phyloP scores from a whole-genome alignment of 1,139 yeast genomes.

The Torulaspora pretoriensis region DNA sequence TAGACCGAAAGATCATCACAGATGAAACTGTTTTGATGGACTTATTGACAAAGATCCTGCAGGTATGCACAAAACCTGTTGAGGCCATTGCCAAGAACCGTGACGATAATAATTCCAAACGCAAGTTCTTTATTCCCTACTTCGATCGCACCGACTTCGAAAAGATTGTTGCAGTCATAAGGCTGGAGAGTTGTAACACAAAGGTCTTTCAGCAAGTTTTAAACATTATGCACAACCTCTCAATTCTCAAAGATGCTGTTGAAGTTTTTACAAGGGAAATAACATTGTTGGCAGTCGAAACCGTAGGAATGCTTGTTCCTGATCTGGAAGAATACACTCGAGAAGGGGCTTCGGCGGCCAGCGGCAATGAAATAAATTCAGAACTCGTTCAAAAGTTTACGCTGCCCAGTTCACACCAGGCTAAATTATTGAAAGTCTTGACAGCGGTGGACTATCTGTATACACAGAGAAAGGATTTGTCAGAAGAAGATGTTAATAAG shows the following conservation, averaged over 20 bases:
- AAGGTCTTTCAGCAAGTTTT: constrained; percentile 82
- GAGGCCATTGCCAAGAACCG: constrained; percentile 44
- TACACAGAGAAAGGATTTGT: constrained; percentile 35
- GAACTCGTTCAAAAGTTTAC: constrained; percentile 64
- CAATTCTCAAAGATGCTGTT: constrained; percentile 58
- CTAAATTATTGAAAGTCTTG: constrained; percentile 74
- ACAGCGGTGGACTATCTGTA: constrained; percentile 87
- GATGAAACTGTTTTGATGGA: constrained; percentile 78
- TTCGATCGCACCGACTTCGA: constrained; percentile 63
- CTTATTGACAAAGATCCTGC: constrained; percentile 66
- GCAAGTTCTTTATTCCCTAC: constrained; percentile 54
- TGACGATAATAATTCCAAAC: constrained; percentile 26
- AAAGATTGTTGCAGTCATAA: constrained; percentile 61
- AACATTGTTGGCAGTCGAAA: constrained; percentile 57
- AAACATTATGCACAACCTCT: constrained; percentile 75
- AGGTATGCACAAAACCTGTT: constrained; percentile 72
- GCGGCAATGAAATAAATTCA: constrained; percentile 47
- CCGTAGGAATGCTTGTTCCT: constrained; percentile 54
- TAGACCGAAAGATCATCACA: constrained; percentile 59
- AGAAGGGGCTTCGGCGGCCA: constrained; percentile 42
- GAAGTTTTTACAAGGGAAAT: constrained; percentile 65
- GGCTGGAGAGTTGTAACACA: constrained; percentile 84
- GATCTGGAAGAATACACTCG: constrained; percentile 53
- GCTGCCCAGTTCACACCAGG: constrained; percentile 80
- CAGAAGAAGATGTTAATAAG: constrained; percentile 30